Evolutionary conservation across 2,329 filamentous ascomycete genomes (phyloP), one percentile per base, ranked within the genome.

Genomic region (Xylariaceae sp.): DNA sequence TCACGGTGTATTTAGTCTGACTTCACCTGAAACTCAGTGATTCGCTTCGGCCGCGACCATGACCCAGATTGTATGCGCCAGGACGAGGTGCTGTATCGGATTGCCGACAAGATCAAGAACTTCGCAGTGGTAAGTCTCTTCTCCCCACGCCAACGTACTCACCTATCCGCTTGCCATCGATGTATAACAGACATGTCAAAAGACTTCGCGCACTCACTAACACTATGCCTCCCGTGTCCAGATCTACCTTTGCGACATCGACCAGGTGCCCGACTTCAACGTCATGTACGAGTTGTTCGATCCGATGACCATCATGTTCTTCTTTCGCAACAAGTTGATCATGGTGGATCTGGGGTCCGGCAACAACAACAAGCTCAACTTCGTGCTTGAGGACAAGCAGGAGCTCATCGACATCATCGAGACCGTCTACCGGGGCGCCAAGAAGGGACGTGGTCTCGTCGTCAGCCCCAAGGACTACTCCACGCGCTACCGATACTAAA

Each of bases 291-390:
- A 92, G 70, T 80, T 92, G 5, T 92, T 94, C 78, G 90, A 99
- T 70, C 86, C 92, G 0, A 91, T 92, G 76, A 96, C 94, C 3
- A 86, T 97, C 73, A 97, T 97, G 89, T 96, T 91, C 79, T 96
- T 96, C 81, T 96, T 92, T 79, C 85, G 93, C 58, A 99, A 99
- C 73, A 99, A 99, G 73, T 92, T 97, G 75, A 97, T 97, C 85
- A 96, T 95, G 89, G 91, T 89, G 72, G 93, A 97, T 83, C 92
- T 97, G 64, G 93, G 93, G 40, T 99, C 94, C 1, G 94, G 94
- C 61, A 96, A 99, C 77, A 99, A 99, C 75, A 99, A 99, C 73
- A 97, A 97, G 74, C 80, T 97, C 64, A 97, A 97, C 71, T 96
- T 91, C 87, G 91, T 96, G 41, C 79, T 96, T 47, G 92, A 97